These are phyloP conservation scores for Debaryomyces prosopidis DNA, from an alignment of 805 yeast species.

Conservation along the genomic window DNA sequence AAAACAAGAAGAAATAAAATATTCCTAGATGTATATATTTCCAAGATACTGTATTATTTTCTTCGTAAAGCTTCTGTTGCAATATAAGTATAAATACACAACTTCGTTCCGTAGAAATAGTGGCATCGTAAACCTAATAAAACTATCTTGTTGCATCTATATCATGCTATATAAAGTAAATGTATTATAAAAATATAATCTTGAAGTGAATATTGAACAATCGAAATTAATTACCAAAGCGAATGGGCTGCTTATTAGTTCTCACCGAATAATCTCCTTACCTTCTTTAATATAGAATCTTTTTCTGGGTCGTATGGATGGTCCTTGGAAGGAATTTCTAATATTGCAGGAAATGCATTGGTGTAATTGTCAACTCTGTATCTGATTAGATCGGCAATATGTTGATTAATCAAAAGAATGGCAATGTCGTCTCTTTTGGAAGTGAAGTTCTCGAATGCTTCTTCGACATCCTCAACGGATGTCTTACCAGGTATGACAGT, in stretches of 20 bases:
- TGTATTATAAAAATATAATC: background rate
- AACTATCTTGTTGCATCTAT: background rate
- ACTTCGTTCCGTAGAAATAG: too few species aligned
- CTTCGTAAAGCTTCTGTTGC: background rate
- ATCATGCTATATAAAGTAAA: background rate
- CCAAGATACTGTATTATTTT: constrained; percentile 4
- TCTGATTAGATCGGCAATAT: constrained; percentile 88
- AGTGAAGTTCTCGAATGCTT: constrained; percentile 76
- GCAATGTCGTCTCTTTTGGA: constrained; percentile 83
- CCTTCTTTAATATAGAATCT: constrained; percentile 92
- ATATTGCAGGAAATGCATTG: constrained; percentile 91
- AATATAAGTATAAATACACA: too few species aligned
- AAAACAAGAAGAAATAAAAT: constrained; percentile 21
- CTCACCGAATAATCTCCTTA: constrained; percentile 92
- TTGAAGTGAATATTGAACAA: background rate
- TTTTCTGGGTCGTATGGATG: constrained; percentile 99
- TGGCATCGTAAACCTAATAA: too few species aligned
- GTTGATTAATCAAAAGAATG: constrained; percentile 89
- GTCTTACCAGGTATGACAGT: constrained; percentile 77
- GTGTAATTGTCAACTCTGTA: constrained; percentile 78
- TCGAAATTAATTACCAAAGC: too few species aligned
- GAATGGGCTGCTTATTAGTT: too few species aligned
- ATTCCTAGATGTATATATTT: background rate
- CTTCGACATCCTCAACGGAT: constrained; percentile 68
- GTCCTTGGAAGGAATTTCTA: constrained; percentile 97